A percentile compares a stretch with the other conserved stretches of the same genome.
phyloP scores from a whole-genome alignment of 805 yeast genomes.

The Myxozyma vanderwaltii region DNA sequence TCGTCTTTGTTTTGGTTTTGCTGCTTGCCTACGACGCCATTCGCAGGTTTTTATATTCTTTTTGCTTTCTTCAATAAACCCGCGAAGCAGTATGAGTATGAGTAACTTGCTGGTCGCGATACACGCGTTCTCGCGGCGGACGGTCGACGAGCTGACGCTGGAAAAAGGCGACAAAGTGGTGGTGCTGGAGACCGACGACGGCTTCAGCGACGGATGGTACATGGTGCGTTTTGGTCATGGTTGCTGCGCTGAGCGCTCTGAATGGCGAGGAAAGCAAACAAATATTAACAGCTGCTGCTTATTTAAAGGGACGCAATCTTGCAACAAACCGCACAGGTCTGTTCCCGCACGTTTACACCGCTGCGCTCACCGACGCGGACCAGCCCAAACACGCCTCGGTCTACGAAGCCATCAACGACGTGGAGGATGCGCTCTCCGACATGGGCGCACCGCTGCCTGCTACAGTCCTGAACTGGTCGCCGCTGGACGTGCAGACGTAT shows the following conservation, averaged over 20 bases:
- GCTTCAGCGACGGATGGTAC: slow-evolving; percentile 97
- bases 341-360: slow-evolving; percentile 88
- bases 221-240: no score
- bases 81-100: no score
- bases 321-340: slow-evolving; percentile 76
- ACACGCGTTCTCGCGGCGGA: slow-evolving; percentile 82
- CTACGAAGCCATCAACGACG: slow-evolving; percentile 40
- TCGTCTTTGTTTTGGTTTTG: no score
- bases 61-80: no score
- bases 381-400: slow-evolving; percentile 17
- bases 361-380: slow-evolving; percentile 35
- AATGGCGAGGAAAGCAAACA: neutral
- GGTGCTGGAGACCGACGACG: slow-evolving; percentile 88
- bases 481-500: slow-evolving; percentile 80
- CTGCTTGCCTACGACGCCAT: neutral
- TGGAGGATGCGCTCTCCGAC: slow-evolving; percentile 46
- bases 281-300: neutral
- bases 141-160: slow-evolving; percentile 86
- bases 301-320: slow-evolving; percentile 74
- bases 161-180: slow-evolving; percentile 82
- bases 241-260: neutral
- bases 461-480: slow-evolving; percentile 63
- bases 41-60: no score
- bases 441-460: slow-evolving; percentile 34
- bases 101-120: slow-evolving; percentile 53